Base-by-base conservation (phyloP, 129 eudicot genomes). In the Calendula officinalis region DNA sequence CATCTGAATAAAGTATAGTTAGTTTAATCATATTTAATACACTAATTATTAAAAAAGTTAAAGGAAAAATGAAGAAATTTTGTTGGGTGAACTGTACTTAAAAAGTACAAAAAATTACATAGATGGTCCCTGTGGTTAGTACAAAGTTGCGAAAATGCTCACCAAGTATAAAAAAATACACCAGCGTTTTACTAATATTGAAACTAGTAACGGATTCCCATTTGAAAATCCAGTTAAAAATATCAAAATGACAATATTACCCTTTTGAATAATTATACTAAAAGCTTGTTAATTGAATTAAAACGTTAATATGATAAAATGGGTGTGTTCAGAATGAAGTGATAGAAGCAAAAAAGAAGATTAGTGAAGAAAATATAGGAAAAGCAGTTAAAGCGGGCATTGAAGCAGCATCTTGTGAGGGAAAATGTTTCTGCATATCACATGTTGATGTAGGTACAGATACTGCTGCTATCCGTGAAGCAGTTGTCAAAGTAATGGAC, bases 401-500 rank as follows among this genome's bases (percentile, higher is more conserved):
- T n/a, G 66, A 83, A 71, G 80, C 58, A 52, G 98, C 98, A 62
- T 62, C 70, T 56, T 81, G 87, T 16, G 83, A 83, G 62, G 98
- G 98, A 15, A 85, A 85, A 65, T 51, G 83, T 33, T 92, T 78
- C 62, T 92, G 98, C 68, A 66, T 92, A 58, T 68, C 83, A 32
- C 89, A 51, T 54, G 87, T 92, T 62, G 71, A 60, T 63, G 98
- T 92, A 16, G 98, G 98, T 47, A 48, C 81, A 9, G 98, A 92
- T 59, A 83, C 86, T 56, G 39, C 86, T 72, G 96, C 96, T 36
- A 79, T 88, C 52, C 90, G 91, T 33, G 98, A 88, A 65, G 98
- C 98, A 81, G 98, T 83, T 64, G 87, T 81, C n/a, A 85, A 89
- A 78, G 95, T 88, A 74, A 85, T 79, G 82, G 95, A 85, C 37